Base-by-base conservation (phyloP, 139 green algal genomes). In the Deuterostichococcus epilithicus region DNA sequence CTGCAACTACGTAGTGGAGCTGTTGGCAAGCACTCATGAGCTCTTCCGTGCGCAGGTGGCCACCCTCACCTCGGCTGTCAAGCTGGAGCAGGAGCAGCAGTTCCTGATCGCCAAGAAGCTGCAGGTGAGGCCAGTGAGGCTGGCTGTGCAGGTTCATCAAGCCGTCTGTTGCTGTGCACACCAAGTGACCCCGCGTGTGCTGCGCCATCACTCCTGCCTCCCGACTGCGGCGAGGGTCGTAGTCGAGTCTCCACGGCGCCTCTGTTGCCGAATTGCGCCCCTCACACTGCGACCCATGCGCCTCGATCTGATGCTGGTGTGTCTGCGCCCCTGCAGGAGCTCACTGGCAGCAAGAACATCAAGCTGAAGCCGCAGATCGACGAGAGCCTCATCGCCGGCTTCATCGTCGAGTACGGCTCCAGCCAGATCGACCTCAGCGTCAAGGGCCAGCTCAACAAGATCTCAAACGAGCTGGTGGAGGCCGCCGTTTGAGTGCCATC, bases 21-120 rank as follows among this genome's bases (percentile, higher is more conserved):
- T 52, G 42, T 23, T 52, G 42, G 13, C 42, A 13, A 52, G 8
- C 42, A 8, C 8, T 8, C 42, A n/a, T 72, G 15, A 35, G 38
- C n/a, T 35, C 6, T 44, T 59, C 25, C 34, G 25, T 42, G 0
- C 70, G 65, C 85, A 97, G 91, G 90, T 99, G 25, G 96, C 95
- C 10, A 91, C 86, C 22, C 85, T 99, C 68, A 90, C 90, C 35
- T 97, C 90, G 32, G 96, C 96, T 3, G 92, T 97, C 10, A 94
- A 97, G 91, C 92, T 99, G 69, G 95, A 98, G 87, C 94, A 99
- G 88, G 95, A 97, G 85, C 94, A 99, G 89, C 95, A 99, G 87
- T 98, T 97, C 86, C 86, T 98, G 75, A 98, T 99, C 81, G 96
- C 96, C 81, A 98, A 99, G 94, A 99, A 99, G 96, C 86, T 99